Evolutionary conservation across 2,329 filamentous ascomycete genomes (phyloP).

Genomic region (Zopfia rhizophila): DNA sequence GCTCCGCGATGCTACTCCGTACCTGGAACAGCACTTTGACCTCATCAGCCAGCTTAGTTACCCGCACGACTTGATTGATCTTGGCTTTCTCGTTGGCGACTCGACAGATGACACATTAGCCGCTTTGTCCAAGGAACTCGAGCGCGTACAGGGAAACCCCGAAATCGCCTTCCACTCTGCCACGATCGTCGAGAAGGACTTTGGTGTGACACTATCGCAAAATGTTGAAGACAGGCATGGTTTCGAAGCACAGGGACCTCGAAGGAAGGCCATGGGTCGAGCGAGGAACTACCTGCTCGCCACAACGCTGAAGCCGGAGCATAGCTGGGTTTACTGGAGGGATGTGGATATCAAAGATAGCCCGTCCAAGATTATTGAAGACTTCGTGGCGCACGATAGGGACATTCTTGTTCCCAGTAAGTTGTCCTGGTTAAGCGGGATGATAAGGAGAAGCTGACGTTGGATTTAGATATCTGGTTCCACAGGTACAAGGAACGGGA

Average conservation of each 20-base stretch:
- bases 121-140: slow-evolving; percentile 84
- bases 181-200: slow-evolving; percentile 90
- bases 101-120: slow-evolving; percentile 90
- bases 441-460: slow-evolving; percentile 21
- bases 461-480: slow-evolving; percentile 90
- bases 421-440: slow-evolving; percentile 46
- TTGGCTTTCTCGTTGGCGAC: slow-evolving; percentile 94
- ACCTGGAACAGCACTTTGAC: slow-evolving; percentile 91
- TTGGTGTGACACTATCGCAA: slow-evolving; percentile 79
- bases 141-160: slow-evolving; percentile 82
- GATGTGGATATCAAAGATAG: slow-evolving; percentile 97
- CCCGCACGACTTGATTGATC: slow-evolving; percentile 92
- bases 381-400: slow-evolving; percentile 92
- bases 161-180: slow-evolving; percentile 89
- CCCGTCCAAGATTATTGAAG: slow-evolving; percentile 86
- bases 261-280: slow-evolving; percentile 87
- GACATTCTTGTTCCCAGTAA: slow-evolving; percentile 95
- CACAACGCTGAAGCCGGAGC: slow-evolving; percentile 86
- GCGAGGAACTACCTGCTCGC: slow-evolving; percentile 92
- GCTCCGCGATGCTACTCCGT: slow-evolving; percentile 85
- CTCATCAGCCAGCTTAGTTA: slow-evolving; percentile 90
- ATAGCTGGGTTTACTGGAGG: slow-evolving; percentile 99
- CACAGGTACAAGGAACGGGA: slow-evolving; percentile 83
- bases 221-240: slow-evolving; percentile 83
- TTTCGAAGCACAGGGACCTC: slow-evolving; percentile 87